Evolutionary conservation across 352 stramenopile genomes (phyloP).

Genomic region (Hyaloperonospora brassicae): DNA sequence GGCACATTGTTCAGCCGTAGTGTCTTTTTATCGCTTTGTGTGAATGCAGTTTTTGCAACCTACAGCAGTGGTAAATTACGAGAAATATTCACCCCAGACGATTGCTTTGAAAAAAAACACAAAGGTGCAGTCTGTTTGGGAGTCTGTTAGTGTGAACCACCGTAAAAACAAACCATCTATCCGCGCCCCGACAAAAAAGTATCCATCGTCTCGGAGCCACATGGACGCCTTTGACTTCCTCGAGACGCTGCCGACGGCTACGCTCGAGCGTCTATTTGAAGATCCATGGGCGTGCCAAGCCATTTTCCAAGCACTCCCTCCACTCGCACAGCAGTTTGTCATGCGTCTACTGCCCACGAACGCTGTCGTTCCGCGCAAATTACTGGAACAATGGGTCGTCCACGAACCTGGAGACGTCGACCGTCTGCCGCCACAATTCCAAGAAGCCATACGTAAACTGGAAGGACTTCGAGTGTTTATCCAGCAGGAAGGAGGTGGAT

Average conservation of each 20-base stretch:
- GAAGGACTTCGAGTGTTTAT: constrained; percentile 53
- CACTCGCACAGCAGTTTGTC: constrained; percentile 86
- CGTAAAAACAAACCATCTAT: no score
- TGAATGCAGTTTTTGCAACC: no score
- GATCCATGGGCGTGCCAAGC: constrained; percentile 86
- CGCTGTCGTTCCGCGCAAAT: constrained; percentile 30
- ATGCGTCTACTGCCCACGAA: constrained; percentile 79
- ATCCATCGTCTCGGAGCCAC: no score
- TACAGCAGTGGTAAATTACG: no score
- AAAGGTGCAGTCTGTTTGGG: no score
- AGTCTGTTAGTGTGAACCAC: no score
- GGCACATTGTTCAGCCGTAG: no score
- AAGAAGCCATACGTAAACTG: constrained; percentile 46
- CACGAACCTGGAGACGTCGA: constrained; percentile 23
- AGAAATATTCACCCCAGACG: no score
- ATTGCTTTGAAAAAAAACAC: no score
- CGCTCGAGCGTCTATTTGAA: constrained; percentile 71
- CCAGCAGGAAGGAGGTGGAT: constrained; percentile 27
- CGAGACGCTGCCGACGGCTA: constrained; percentile 65
- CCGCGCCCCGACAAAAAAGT: no score
- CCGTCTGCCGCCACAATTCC: constrained; percentile 45
- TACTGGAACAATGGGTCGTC: constrained; percentile 68
- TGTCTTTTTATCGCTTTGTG: no score
- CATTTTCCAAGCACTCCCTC: constrained; percentile 75
- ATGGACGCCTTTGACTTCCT: constrained; percentile 87